A percentile compares a stretch with the other conserved stretches of the same genome.
Conservation (phyloP, 345 rosid species). For the Gossypium raimondii region DNA sequence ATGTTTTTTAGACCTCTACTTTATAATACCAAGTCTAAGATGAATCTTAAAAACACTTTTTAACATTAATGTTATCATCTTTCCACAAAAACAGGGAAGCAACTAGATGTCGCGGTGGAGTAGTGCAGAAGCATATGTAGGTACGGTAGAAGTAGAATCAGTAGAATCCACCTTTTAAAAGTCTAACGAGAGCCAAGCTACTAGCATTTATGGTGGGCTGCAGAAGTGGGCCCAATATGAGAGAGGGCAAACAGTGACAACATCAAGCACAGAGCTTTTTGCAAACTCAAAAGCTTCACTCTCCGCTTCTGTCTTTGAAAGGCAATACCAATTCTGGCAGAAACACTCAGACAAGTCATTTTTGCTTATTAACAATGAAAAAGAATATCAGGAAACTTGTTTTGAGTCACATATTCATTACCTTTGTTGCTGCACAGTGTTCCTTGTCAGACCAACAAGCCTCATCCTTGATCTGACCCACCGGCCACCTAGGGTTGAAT, state of each 20-base stretch:
- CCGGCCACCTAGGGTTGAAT: constrained; percentile 56
- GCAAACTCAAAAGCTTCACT: constrained; percentile 58
- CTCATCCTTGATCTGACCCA: constrained; percentile 45
- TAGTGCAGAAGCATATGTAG: too few species aligned
- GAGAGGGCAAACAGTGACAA: constrained; percentile 47
- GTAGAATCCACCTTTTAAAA: constrained; percentile 48
- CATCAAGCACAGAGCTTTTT: constrained; percentile 46
- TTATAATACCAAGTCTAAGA: background rate
- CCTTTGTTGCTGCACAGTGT: constrained; percentile 45
- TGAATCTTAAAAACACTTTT: too few species aligned
- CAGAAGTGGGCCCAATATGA: constrained; percentile 41
- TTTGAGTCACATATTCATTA: constrained; percentile 7
- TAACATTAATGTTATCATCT: too few species aligned
- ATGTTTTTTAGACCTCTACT: background rate
- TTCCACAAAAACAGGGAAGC: background rate
- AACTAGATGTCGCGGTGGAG: too few species aligned
- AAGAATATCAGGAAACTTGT: background rate
- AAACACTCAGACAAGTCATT: background rate
- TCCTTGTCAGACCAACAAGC: constrained; percentile 61
- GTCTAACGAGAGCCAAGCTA: constrained; percentile 37
- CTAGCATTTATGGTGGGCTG: constrained; percentile 45
- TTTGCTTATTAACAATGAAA: background rate
- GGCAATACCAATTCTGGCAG: constrained; percentile 66
- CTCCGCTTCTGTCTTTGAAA: constrained; percentile 73
- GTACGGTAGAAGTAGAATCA: constrained; percentile 5